Evolutionary conservation across 2,329 filamentous ascomycete species (phyloP).

Genomic region (Colletotrichum scovillei): DNA sequence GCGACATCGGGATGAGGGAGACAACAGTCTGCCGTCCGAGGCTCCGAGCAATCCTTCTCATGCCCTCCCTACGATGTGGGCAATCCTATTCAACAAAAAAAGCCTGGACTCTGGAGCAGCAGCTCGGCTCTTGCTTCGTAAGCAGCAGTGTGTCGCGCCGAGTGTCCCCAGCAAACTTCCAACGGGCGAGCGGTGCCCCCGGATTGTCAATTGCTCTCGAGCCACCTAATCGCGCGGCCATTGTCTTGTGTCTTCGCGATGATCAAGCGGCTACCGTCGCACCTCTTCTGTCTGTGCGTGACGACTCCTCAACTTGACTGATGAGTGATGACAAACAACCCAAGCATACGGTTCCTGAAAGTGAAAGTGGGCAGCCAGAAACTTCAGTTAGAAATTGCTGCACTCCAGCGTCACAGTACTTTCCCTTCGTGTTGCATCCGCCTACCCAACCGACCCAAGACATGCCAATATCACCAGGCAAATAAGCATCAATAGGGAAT

Average conservation of each 20-base stretch:
- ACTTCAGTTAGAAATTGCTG: not conserved
- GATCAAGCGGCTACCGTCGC: slow-evolving; percentile 2
- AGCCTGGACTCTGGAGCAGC: not conserved
- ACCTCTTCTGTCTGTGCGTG: slow-evolving; percentile 16
- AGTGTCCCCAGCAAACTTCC: not conserved
- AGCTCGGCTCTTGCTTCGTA: not conserved
- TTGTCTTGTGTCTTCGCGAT: not conserved
- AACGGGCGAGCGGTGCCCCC: not conserved
- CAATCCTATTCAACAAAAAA: not conserved
- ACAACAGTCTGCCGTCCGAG: not conserved
- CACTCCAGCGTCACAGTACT: not conserved
- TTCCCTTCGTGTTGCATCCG: not conserved
- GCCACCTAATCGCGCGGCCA: not conserved
- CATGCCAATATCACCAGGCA: not conserved
- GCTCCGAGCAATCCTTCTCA: not conserved
- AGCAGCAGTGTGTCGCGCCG: not conserved
- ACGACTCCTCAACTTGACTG: not conserved
- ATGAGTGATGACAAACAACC: not conserved
- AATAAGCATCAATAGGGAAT: slow-evolving; percentile 7
- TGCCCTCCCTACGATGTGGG: not conserved
- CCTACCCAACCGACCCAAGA: not conserved
- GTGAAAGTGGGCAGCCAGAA: not conserved
- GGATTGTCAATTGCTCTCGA: not conserved
- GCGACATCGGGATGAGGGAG: not conserved
- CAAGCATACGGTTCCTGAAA: not conserved